Conservation (phyloP, 2,329 filamentous ascomycete genomes). For the Xylaria sp. region DNA sequence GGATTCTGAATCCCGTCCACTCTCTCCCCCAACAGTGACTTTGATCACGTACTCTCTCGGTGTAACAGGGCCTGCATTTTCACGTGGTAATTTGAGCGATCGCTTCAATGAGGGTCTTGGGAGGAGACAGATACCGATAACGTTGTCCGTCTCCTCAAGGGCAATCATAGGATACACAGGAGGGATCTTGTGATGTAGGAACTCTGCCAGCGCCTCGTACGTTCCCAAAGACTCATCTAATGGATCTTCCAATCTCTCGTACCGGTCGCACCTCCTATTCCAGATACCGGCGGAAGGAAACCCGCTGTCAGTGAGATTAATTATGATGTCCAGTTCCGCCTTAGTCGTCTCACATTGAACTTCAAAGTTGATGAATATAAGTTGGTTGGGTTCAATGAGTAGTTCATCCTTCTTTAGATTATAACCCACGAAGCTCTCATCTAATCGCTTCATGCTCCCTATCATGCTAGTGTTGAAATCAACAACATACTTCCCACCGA, state of each 20-base stretch:
- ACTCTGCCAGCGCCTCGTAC: constrained; percentile 13
- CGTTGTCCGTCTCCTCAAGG: background rate
- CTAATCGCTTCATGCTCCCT: constrained; percentile 4
- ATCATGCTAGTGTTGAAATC: background rate
- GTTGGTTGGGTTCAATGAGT: background rate
- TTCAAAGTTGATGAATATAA: constrained; percentile 18
- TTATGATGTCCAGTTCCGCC: background rate
- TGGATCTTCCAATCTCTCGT: background rate
- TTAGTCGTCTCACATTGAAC: background rate
- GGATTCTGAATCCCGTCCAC: too few species aligned
- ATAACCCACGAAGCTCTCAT: background rate
- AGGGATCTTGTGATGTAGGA: constrained; percentile 16
- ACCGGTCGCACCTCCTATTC: too few species aligned
- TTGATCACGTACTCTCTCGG: constrained; percentile 16
- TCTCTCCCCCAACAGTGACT: background rate
- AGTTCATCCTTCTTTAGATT: constrained; percentile 9
- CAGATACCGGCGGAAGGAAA: constrained; percentile 12
- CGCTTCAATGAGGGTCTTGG: background rate
- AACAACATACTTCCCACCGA: constrained; percentile 12
- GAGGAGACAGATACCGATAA: constrained; percentile 17
- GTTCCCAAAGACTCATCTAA: background rate
- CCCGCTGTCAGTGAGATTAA: background rate
- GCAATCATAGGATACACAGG: constrained; percentile 10
- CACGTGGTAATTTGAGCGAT: background rate
- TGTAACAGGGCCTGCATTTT: background rate